These are phyloP conservation scores for Macrophomina tecta DNA, from an alignment of 2,329 filamentous ascomycete genomes.

Conservation along the genomic window DNA sequence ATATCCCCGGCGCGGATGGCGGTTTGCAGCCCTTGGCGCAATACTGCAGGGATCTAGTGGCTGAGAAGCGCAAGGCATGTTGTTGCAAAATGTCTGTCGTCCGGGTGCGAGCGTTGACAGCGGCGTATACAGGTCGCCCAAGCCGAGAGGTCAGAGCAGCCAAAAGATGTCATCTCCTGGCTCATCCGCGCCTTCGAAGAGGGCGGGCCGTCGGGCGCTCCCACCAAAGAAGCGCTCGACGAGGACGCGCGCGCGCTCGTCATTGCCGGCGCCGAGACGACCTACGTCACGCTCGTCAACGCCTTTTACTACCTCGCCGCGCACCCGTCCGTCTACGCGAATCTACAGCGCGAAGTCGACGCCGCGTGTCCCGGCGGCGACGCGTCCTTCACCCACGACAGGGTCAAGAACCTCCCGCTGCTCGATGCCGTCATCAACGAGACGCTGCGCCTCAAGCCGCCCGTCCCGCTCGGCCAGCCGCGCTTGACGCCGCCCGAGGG, in stretches of 20 bases:
- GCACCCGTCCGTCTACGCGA: constrained; percentile 43
- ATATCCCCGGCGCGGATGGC: background rate
- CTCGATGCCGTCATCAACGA: constrained; percentile 50
- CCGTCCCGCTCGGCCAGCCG: constrained; percentile 46
- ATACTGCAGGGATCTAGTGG: background rate
- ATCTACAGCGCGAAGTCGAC: constrained; percentile 43
- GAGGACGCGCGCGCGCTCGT: constrained; percentile 12
- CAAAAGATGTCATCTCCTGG: constrained; percentile 3
- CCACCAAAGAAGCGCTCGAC: background rate
- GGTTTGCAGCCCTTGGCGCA: background rate
- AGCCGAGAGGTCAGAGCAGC: background rate
- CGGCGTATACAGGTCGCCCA: background rate
- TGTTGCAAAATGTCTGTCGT: too few relatives aligned
- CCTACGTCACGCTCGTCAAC: constrained; percentile 49
- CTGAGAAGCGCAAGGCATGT: constrained; percentile 6
- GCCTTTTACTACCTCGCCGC: constrained; percentile 54
- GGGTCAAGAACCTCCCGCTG: constrained; percentile 36
- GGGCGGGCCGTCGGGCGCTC: background rate
- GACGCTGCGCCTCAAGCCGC: constrained; percentile 48
- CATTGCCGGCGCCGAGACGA: constrained; percentile 44
- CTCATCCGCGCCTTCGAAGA: constrained; percentile 10
- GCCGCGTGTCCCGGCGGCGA: constrained; percentile 47
- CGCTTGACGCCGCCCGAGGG: constrained; percentile 45
- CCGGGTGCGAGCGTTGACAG: too few relatives aligned
- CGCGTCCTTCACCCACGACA: constrained; percentile 30